Base-by-base conservation (phyloP, 1,284 basidiomycete species). In the Sphagnurus paluster region DNA sequence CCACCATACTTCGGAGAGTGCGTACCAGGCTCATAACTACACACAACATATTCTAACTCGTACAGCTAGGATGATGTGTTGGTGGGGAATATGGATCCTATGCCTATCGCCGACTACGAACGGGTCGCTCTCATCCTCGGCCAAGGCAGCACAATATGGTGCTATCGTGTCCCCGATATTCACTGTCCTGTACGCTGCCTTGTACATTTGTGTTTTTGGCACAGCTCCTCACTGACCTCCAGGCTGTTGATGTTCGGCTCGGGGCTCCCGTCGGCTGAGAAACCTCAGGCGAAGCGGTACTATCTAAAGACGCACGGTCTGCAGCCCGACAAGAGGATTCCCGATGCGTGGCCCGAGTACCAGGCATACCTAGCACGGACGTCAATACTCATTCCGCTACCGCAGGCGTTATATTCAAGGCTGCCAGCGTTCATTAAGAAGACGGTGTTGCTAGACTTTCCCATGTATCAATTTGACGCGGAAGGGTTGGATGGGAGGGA, bases 1-100 rank as follows among this genome's bases (percentile, higher is more conserved):
- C 87, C 87, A 21, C 82, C 85, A 6, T 90, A 88, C 61, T 87
- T 88, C 59, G 85, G 86, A 60, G 86, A 89, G 78, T 82, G 59
- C 61, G 76, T 42, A 5, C 24, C n/a, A 13, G 11, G 5, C 5
- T 23, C 23, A 2, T 33, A 13, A 16, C 8, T 14, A 35, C 24
- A 16, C 34, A n/a, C 9, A n/a, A 23, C 24, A 20, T 10, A 37
- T 47, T 41, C 21, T 40, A 36, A 30, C 36, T 34, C 24, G n/a
- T 4, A 32, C 11, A 39, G n/a, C 2, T 48, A 81, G 80, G 60
- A 87, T 87, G 49, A 59, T 83, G 35, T 80, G 84, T 52, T 86
- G 84, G 77, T 87, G 84, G 83, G 84, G 84, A 2, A 76, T 87
- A 17, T 88, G 82, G 80, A 72, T 77, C 16, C 63, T 87, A 2